These are phyloP conservation scores for Erysimum cheiranthoides DNA, from an alignment of 345 rosid genomes.

Conservation along the genomic window DNA sequence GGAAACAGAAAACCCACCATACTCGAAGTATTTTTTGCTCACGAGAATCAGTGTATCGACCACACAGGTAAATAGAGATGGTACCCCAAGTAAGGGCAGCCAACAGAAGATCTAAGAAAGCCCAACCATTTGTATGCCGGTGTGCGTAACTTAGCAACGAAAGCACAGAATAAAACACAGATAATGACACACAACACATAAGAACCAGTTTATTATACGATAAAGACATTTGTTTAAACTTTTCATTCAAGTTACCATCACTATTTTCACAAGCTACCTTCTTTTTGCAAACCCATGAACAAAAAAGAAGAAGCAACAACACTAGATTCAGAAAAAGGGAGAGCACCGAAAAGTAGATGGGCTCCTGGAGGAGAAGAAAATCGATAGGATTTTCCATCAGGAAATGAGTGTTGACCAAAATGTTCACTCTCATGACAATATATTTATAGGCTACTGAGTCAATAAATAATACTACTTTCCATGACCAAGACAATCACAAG, in stretches of 20 bases:
- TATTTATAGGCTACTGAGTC: slow-evolving; percentile 35
- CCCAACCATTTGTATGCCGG: slow-evolving; percentile 67
- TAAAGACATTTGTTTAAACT: slow-evolving; percentile 32
- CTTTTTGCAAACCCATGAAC: slow-evolving; percentile 48
- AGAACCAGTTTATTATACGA: slow-evolving; percentile 49
- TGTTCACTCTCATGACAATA: not conserved
- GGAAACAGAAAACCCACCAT: slow-evolving; percentile 72
- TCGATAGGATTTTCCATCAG: slow-evolving; percentile 35
- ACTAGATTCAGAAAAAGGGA: slow-evolving; percentile 53
- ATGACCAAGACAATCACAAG: slow-evolving; percentile 26
- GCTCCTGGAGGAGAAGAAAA: slow-evolving; percentile 48
- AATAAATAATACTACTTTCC: slow-evolving; percentile 32
- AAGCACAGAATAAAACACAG: slow-evolving; percentile 53
- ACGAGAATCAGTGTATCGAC: slow-evolving; percentile 40
- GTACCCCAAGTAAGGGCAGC: slow-evolving; percentile 73
- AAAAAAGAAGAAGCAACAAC: slow-evolving; percentile 50
- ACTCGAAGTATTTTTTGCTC: slow-evolving; percentile 59
- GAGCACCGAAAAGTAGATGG: slow-evolving; percentile 50
- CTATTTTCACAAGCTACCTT: slow-evolving; percentile 40
- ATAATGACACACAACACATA: slow-evolving; percentile 58
- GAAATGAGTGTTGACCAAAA: slow-evolving; percentile 24
- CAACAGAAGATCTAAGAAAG: slow-evolving; percentile 60
- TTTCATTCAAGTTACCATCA: slow-evolving; percentile 32
- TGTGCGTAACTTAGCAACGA: slow-evolving; percentile 57
- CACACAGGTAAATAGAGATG: slow-evolving; percentile 48